Percentiles rank a stretch among this genome's conserved stretches.
Evolutionary conservation across 306 rosid species (phyloP).

Genomic region (Rubus idaeus): DNA sequence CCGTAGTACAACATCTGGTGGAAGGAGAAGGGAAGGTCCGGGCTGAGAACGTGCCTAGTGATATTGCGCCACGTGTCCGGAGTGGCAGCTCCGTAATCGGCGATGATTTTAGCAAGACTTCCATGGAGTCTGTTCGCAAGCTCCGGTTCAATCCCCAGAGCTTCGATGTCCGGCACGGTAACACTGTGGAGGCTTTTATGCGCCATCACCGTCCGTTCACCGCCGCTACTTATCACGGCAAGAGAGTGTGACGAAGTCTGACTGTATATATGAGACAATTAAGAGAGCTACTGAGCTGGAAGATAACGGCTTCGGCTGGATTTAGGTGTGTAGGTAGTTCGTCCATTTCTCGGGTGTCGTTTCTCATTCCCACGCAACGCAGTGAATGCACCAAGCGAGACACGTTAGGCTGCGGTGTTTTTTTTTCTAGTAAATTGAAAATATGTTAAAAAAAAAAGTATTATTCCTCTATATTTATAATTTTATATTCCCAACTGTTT

Average conservation of each 20-base stretch:
- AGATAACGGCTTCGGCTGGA: neutral
- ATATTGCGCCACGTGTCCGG: slow-evolving; percentile 74
- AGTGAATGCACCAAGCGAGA: too few relatives aligned
- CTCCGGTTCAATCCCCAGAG: slow-evolving; percentile 44
- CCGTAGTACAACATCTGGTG: slow-evolving; percentile 81
- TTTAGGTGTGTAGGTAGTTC: neutral
- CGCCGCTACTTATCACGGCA: neutral
- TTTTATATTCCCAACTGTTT: too few relatives aligned
- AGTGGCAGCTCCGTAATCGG: slow-evolving; percentile 43
- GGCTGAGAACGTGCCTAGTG: slow-evolving; percentile 52
- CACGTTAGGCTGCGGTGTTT: too few relatives aligned
- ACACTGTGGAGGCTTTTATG: slow-evolving; percentile 47
- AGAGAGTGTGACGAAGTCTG: neutral
- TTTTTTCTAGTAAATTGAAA: too few relatives aligned
- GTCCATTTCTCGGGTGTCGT: slow-evolving; percentile 2
- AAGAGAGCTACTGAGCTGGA: neutral
- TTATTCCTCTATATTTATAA: too few relatives aligned
- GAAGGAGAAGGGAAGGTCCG: slow-evolving; percentile 74
- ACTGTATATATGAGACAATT: too few relatives aligned
- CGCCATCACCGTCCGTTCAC: slow-evolving; percentile 36
- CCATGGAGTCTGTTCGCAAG: slow-evolving; percentile 47
- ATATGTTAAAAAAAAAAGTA: too few relatives aligned
- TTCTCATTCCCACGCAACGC: neutral
- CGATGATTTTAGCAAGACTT: slow-evolving; percentile 44
- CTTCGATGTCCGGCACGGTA: slow-evolving; percentile 60